A percentile compares a stretch with the other conserved stretches of the same genome.
Conservation (phyloP, 2,329 filamentous ascomycete species). For the Scedosporium apiospermum region DNA sequence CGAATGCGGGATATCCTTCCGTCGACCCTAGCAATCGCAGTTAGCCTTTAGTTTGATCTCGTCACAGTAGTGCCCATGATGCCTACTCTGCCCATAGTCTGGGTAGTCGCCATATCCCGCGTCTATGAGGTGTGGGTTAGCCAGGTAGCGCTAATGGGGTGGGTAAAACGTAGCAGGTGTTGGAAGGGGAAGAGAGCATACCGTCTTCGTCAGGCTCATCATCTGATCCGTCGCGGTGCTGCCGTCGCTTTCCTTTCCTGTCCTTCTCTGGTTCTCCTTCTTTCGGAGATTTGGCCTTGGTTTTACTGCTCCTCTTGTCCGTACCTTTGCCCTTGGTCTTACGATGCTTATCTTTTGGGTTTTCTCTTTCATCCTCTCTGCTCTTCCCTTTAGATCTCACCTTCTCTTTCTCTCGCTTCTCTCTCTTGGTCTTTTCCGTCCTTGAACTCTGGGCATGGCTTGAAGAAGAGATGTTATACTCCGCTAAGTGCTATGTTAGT, state of each 20-base stretch:
- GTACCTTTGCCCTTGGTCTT: too few species aligned
- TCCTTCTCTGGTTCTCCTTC: neutral
- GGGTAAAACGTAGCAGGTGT: neutral
- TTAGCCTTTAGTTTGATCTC: too few species aligned
- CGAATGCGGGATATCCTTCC: too few species aligned
- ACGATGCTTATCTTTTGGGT: too few species aligned
- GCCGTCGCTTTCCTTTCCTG: neutral
- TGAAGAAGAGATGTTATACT: neutral
- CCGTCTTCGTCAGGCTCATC: neutral
- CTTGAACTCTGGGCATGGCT: neutral
- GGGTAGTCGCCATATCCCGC: neutral
- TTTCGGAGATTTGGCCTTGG: neutral
- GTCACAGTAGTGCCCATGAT: too few species aligned
- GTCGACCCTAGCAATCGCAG: too few species aligned
- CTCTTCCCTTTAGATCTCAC: conserved; percentile 5
- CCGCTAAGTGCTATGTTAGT: neutral
- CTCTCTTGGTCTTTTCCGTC: neutral
- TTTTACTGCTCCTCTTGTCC: neutral
- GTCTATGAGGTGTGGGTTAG: neutral
- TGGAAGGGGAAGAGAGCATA: neutral
- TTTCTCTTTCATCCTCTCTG: conserved; percentile 6
- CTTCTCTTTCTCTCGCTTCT: conserved; percentile 4
- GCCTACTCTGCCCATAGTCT: neutral
- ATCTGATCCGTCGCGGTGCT: neutral
- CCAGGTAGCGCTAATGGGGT: too few species aligned